A percentile compares a stretch with the other conserved stretches of the same genome.
phyloP scores from a whole-genome alignment of 805 yeast species.

The Tanozyma kutaoensis region DNA sequence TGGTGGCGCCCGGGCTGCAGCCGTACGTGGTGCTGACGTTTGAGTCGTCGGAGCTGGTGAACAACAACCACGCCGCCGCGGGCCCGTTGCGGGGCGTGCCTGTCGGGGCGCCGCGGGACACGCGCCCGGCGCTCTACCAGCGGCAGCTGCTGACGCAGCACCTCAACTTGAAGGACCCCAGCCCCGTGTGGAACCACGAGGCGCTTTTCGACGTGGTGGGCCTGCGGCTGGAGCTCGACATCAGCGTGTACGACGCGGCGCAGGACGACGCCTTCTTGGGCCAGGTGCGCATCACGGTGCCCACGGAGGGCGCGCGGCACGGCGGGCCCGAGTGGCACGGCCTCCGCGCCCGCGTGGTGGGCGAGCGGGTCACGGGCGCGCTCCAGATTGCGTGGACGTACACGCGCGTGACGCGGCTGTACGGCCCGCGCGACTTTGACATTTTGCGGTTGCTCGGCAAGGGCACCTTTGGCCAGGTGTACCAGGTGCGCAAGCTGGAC shows the following conservation, averaged over 20 bases:
- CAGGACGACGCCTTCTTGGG: constrained; percentile 80
- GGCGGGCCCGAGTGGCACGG: constrained; percentile 55
- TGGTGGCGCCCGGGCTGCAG: constrained; percentile 39
- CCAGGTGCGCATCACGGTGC: constrained; percentile 62
- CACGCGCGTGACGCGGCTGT: constrained; percentile 50
- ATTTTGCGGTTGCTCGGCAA: constrained; percentile 82
- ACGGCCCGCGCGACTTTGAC: constrained; percentile 92
- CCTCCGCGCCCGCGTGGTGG: constrained; percentile 58
- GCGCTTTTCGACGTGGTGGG: constrained; percentile 89
- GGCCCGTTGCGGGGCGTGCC: constrained; percentile 4
- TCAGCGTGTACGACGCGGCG: constrained; percentile 82
- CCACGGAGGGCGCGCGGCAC: constrained; percentile 22
- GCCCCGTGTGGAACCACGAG: constrained; percentile 87
- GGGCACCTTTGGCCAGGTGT: constrained; percentile 97
- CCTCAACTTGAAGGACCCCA: constrained; percentile 15
- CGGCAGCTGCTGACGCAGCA: constrained; percentile 25
- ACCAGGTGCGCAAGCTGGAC: constrained; percentile 86
- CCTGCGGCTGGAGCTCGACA: constrained; percentile 68
- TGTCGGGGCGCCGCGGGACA: constrained; percentile 5
- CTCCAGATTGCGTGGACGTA: constrained; percentile 67
- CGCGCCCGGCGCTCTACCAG: constrained; percentile 22
- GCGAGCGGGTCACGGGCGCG: constrained; percentile 68
- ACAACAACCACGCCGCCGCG: constrained; percentile 51
- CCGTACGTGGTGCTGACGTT: constrained; percentile 89
- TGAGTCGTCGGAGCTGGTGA: constrained; percentile 82